Conservation (phyloP, 2,329 filamentous ascomycete species). For the Fusarium verrucosum region DNA sequence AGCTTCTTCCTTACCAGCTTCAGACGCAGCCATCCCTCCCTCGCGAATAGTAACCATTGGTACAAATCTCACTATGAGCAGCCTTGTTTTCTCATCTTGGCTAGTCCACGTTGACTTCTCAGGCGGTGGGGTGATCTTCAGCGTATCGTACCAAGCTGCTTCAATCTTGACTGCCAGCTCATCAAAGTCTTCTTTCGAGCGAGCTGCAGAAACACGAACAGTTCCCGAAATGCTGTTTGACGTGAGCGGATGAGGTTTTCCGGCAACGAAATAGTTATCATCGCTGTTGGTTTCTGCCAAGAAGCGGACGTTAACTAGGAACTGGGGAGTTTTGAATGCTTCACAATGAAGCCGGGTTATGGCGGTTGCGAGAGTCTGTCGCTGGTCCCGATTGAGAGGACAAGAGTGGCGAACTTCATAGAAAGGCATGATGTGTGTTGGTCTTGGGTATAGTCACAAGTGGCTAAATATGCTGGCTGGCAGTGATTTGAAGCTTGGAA, state of each 20-base stretch:
- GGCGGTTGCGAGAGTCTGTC: constrained; percentile 9
- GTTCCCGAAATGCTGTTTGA: constrained; percentile 30
- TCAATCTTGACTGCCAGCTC: constrained; percentile 22
- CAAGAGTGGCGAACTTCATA: constrained; percentile 35
- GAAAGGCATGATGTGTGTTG: constrained; percentile 18
- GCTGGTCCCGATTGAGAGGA: constrained; percentile 6
- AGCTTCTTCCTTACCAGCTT: constrained; percentile 25
- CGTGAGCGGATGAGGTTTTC: background rate
- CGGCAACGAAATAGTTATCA: constrained; percentile 25
- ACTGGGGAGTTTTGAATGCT: constrained; percentile 24
- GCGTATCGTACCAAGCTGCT: constrained; percentile 9
- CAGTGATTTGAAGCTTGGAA: too few relatives aligned
- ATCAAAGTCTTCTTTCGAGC: constrained; percentile 25
- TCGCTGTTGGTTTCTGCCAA: background rate
- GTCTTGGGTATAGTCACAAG: background rate
- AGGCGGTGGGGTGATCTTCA: background rate
- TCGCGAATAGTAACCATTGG: constrained; percentile 33
- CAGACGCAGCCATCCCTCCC: constrained; percentile 31
- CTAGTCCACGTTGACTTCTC: background rate
- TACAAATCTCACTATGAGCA: constrained; percentile 26
- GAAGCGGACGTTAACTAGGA: constrained; percentile 35
- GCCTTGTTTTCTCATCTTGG: constrained; percentile 5
- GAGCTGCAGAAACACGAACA: constrained; percentile 22
- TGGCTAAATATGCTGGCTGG: too few relatives aligned
- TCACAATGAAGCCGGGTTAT: constrained; percentile 30